Conservation (phyloP, 441 rosid species). For the Syzygium syzygioides region DNA sequence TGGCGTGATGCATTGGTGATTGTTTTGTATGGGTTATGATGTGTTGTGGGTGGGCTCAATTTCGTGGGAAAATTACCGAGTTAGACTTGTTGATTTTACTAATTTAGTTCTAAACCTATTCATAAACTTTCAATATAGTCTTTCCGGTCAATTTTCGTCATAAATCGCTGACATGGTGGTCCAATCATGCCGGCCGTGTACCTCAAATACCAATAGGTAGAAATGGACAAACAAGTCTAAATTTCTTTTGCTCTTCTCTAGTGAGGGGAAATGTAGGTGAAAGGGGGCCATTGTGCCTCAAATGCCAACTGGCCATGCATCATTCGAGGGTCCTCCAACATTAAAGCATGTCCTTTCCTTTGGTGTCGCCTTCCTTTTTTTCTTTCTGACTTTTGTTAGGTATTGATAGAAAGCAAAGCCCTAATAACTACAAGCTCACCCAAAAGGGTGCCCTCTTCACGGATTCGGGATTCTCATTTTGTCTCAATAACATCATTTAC, state of each 20-base stretch:
- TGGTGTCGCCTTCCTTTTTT: not conserved
- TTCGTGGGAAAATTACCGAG: not conserved
- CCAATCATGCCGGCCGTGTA: fast-evolving
- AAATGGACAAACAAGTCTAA: not conserved
- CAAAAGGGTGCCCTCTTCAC: not conserved
- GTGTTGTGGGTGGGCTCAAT: not conserved
- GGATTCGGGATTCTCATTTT: not conserved
- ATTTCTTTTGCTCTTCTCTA: not conserved
- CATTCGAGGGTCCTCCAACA: not conserved
- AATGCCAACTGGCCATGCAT: not conserved
- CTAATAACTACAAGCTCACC: not conserved
- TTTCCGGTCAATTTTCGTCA: not conserved
- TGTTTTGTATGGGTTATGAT: not conserved
- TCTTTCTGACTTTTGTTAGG: not conserved
- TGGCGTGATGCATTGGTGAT: not conserved
- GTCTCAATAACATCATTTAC: not conserved
- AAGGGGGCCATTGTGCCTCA: not conserved
- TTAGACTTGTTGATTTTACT: not conserved
- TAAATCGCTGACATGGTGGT: fast-evolving
- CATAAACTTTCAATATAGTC: not conserved
- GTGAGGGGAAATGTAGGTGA: not conserved
- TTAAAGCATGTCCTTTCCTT: not conserved
- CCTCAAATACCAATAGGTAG: not conserved
- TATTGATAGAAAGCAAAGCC: not conserved
- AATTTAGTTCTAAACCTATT: not conserved